Conservation (phyloP, 177 flowering plant species). For the Vitis hybrid region DNA sequence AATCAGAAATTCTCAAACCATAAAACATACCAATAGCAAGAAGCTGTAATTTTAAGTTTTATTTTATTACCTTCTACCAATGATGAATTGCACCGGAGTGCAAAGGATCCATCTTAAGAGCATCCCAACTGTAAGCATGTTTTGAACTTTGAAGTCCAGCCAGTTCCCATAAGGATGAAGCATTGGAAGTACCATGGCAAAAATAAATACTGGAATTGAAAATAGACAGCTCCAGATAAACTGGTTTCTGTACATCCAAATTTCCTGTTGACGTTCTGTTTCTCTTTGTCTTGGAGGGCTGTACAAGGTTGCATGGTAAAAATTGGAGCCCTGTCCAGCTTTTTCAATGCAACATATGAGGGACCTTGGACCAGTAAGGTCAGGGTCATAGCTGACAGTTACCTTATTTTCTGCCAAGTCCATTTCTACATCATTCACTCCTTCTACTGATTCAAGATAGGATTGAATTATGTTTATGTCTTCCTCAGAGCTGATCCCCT, state of each 20-base stretch:
- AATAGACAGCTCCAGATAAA: conserved; percentile 82
- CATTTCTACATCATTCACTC: conserved; percentile 74
- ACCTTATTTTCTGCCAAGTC: conserved; percentile 53
- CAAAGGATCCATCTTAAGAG: conserved; percentile 82
- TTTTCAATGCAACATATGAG: conserved; percentile 60
- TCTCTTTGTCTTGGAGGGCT: conserved; percentile 67
- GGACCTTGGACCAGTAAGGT: conserved; percentile 80
- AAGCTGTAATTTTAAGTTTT: not conserved
- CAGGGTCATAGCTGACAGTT: conserved; percentile 67
- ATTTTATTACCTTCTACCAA: conserved; percentile 68
- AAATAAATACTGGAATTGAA: conserved; percentile 74
- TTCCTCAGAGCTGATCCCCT: conserved; percentile 53
- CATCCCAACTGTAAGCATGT: conserved; percentile 80
- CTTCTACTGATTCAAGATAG: conserved; percentile 54
- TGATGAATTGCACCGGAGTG: conserved; percentile 87
- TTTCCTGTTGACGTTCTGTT: conserved; percentile 57
- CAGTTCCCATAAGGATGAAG: conserved; percentile 83
- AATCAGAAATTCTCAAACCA: not conserved
- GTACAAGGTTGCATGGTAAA: conserved; percentile 62
- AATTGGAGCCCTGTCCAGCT: conserved; percentile 41
- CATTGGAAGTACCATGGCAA: conserved; percentile 95
- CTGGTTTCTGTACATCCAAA: conserved; percentile 49
- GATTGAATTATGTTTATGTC: conserved; percentile 42
- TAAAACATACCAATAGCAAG: not conserved
- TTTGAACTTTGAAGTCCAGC: conserved; percentile 61